phyloP scores from a whole-genome alignment of 352 stramenopile species.

The Phytophthora colocasiae region DNA sequence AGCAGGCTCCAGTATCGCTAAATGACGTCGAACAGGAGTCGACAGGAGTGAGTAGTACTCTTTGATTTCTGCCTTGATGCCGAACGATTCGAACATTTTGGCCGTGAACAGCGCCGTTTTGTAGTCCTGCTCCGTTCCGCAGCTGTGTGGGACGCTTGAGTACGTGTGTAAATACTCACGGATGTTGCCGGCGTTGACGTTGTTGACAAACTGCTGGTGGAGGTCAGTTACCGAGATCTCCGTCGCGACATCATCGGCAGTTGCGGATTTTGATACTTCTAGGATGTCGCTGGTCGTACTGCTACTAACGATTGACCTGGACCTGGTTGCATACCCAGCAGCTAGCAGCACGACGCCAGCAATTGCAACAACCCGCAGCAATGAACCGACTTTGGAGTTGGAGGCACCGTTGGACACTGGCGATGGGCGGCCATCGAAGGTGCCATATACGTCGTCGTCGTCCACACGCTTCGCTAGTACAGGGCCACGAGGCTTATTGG shows the following conservation, averaged over 20 bases:
- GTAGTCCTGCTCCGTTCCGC: conserved; percentile 32
- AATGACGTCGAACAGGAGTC: conserved; percentile 48
- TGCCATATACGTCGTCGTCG: conserved; percentile 34
- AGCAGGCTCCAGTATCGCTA: conserved; percentile 51
- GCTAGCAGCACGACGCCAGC: conserved; percentile 19
- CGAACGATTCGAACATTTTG: conserved; percentile 32
- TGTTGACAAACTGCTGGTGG: conserved; percentile 33
- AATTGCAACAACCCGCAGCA: conserved; percentile 17
- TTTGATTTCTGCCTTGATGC: conserved; percentile 63
- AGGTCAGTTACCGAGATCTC: conserved; percentile 8
- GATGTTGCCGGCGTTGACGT: conserved; percentile 36
- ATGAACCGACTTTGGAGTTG: conserved; percentile 1
- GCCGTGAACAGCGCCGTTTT: conserved; percentile 31
- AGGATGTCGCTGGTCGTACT: not conserved
- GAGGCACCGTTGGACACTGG: conserved; percentile 9
- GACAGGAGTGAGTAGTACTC: conserved; percentile 79
- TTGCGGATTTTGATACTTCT: not conserved
- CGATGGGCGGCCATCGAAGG: conserved; percentile 18
- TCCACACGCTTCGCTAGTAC: conserved; percentile 15
- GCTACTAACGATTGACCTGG: conserved; percentile 5
- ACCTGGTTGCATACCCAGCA: conserved; percentile 22
- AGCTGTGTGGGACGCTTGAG: conserved; percentile 29
- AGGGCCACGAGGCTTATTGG: conserved; percentile 19
- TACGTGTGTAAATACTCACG: conserved; percentile 59
- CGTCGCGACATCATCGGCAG: not conserved